Conservation (phyloP, 176 grass and related monocot genomes). For the Juncus inflexus region DNA sequence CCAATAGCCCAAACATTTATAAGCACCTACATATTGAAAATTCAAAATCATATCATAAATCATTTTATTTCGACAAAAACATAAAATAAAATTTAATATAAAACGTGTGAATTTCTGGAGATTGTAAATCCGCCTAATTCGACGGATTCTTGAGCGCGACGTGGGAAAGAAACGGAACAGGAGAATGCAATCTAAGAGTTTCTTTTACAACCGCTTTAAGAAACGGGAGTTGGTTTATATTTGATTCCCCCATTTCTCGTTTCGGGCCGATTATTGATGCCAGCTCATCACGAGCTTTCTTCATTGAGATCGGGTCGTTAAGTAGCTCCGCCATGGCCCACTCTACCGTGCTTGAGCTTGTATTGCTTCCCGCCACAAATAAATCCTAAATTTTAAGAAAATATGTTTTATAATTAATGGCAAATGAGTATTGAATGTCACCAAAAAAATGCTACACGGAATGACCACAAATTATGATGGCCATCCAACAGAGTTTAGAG, state of each 20-base stretch:
- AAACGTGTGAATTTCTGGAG: slow-evolving; percentile 1
- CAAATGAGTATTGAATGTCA: too few species aligned
- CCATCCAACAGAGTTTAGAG: too few species aligned
- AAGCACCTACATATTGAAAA: slow-evolving; percentile 12
- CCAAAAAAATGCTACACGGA: too few species aligned
- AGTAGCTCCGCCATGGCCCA: slow-evolving; percentile 47
- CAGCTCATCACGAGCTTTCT: slow-evolving; percentile 26
- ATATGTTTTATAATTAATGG: neutral
- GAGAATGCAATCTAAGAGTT: slow-evolving; percentile 41
- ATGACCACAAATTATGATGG: too few species aligned
- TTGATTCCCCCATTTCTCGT: slow-evolving; percentile 29
- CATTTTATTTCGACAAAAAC: too few species aligned
- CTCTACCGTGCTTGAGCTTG: slow-evolving; percentile 37
- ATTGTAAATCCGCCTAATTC: slow-evolving; percentile 35
- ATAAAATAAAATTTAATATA: too few species aligned
- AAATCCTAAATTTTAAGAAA: slow-evolving; percentile 27
- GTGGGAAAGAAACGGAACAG: slow-evolving; percentile 33
- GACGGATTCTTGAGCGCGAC: slow-evolving; percentile 20
- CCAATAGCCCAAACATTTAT: slow-evolving; percentile 46
- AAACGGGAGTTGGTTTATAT: slow-evolving; percentile 29
- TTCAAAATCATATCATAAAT: too few species aligned
- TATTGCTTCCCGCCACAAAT: slow-evolving; percentile 37
- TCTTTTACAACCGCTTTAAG: slow-evolving; percentile 49
- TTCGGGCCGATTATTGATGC: slow-evolving; percentile 7
- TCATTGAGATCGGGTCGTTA: slow-evolving; percentile 24